Base-by-base conservation (phyloP, 2,329 filamentous ascomycete genomes). In the Diplocarpon rosae region DNA sequence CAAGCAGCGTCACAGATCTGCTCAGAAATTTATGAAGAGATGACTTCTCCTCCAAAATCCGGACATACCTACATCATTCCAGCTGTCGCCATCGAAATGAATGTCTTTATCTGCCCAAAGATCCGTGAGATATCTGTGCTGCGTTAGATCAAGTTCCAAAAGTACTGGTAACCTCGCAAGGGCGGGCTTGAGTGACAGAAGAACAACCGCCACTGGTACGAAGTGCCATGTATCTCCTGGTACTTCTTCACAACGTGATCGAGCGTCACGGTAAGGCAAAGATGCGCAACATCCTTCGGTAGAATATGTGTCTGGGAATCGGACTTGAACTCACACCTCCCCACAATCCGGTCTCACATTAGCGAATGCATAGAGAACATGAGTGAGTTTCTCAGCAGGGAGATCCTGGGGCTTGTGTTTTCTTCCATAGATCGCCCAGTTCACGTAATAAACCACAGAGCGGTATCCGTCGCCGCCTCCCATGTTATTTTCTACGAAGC, bases 301-400 rank as follows among this genome's bases (percentile, higher is more conserved):
- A 7, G 20, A 7, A 24, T 24, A 7, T 4, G 20, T 24, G 7
- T 24, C 7, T 24, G 7, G 20, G 20, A 24, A 24, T 24, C 20
- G 20, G 20, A 24, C 20, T 24, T 24, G 20, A 16, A 54, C 59
- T 54, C 64, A 83, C 64, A 93, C 87, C 64, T 93, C 85, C 39
- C 90, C 90, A 28, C 74, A 78, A 2, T 90, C 85, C 2, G 80
- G 72, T 3, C 77, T 75, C 47, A 95, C 76, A 61, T 95, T 93
- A 59, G 86, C 90, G 65, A 96, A 96, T 13, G 89, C 71, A 54
- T 95, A 95, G 13, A 95, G 76, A 4, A 96, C 66, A 59, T 96
- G 90, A 0, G 89, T 96, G 34, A 95, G 75, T 45, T 85, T 83
- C 43, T 88, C 76, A 3, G 73, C 78, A 0, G 85, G 85, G 5